Evolutionary conservation across 2,329 filamentous ascomycete species (phyloP).

Genomic region (Ceratocystis huliohia): DNA sequence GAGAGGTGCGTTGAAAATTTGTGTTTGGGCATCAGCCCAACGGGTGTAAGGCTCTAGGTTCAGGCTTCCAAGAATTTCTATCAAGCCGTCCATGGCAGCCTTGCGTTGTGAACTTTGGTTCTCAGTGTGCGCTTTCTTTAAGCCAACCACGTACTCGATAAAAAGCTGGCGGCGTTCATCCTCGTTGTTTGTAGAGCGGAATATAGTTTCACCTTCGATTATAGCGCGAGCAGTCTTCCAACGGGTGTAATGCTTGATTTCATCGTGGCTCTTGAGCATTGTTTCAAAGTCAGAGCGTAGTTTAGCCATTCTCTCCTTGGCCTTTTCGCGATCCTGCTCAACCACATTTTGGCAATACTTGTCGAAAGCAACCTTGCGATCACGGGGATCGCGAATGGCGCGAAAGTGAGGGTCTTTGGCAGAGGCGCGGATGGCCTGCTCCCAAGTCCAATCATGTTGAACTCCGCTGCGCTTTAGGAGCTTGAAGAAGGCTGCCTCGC

Average conservation of each 20-base stretch:
- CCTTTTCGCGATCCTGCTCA: conserved; percentile 83
- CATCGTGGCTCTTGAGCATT: conserved; percentile 91
- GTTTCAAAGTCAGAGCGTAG: conserved; percentile 85
- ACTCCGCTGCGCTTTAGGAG: conserved; percentile 74
- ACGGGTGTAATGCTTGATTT: conserved; percentile 92
- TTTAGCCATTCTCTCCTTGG: conserved; percentile 85
- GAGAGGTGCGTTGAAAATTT: conserved; percentile 38
- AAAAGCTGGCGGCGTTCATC: conserved; percentile 80
- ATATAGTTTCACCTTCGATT: conserved; percentile 89
- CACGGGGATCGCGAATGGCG: conserved; percentile 81
- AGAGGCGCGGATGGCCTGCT: conserved; percentile 71
- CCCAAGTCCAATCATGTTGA: conserved; percentile 85
- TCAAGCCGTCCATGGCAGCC: conserved; percentile 72
- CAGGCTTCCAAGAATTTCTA: conserved; percentile 63
- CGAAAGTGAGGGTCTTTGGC: conserved; percentile 89
- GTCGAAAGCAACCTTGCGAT: conserved; percentile 81
- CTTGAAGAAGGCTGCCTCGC: conserved; percentile 86
- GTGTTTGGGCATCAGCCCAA: conserved; percentile 79
- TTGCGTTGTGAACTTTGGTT: conserved; percentile 59
- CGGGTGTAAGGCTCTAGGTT: conserved; percentile 85
- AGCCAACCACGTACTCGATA: conserved; percentile 77
- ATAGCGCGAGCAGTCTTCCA: conserved; percentile 95
- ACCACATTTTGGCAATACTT: conserved; percentile 88
- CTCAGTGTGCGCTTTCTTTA: conserved; percentile 70
- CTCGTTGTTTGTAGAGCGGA: conserved; percentile 80